phyloP scores from a whole-genome alignment of 1,284 basidiomycete species.

The Tetrapyrgos nigripes region DNA sequence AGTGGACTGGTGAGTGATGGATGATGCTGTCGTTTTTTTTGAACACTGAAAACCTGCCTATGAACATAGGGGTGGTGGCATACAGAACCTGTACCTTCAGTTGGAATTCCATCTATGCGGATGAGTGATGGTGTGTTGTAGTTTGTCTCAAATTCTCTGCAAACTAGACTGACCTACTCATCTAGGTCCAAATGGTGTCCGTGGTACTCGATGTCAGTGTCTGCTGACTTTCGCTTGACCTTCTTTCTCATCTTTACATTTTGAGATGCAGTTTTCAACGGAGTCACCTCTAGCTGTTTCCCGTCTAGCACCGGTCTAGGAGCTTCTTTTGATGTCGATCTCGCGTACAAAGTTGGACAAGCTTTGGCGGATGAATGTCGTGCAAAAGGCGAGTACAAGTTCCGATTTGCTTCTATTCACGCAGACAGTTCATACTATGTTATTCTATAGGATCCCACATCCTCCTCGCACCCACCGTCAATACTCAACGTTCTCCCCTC shows the following conservation, averaged over 20 bases:
- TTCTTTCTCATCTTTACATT: neutral
- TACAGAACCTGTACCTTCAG: constrained; percentile 49
- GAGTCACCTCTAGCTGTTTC: constrained; percentile 54
- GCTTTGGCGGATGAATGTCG: constrained; percentile 53
- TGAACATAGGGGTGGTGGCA: constrained; percentile 55
- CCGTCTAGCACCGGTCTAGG: constrained; percentile 56
- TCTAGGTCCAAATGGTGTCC: constrained; percentile 56
- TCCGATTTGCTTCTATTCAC: too few species aligned
- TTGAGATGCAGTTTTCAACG: constrained; percentile 54
- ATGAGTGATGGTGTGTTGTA: constrained; percentile 47
- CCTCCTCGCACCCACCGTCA: constrained; percentile 59
- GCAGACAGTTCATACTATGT: too few species aligned
- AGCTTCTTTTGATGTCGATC: constrained; percentile 55
- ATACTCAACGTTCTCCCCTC: constrained; percentile 57
- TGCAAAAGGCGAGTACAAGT: constrained; percentile 43
- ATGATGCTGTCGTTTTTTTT: neutral
- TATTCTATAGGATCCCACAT: constrained; percentile 44
- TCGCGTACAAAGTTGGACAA: constrained; percentile 47
- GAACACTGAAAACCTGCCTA: neutral
- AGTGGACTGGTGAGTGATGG: constrained; percentile 39
- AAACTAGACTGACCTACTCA: neutral
- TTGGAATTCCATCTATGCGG: constrained; percentile 51
- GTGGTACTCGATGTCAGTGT: constrained; percentile 49
- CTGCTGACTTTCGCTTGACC: constrained; percentile 4
- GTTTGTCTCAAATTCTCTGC: neutral